Base-by-base conservation (phyloP, 139 green algal species). In the Chlorella vulgaris region DNA sequence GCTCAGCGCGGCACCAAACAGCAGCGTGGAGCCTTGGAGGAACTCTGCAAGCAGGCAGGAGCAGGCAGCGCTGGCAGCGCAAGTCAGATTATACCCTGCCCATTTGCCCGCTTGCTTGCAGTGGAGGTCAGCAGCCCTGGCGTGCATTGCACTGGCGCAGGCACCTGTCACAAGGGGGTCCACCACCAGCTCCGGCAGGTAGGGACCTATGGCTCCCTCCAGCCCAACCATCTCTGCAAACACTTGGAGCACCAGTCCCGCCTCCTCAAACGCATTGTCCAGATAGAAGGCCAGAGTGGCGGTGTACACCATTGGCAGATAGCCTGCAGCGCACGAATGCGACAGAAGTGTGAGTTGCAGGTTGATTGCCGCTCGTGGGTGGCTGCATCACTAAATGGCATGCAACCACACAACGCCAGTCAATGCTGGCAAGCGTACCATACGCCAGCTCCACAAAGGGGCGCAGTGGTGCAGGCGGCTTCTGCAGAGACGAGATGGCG, bases 241-340 rank as follows among this genome's bases (percentile, higher is more conserved):
- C 10, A 86, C 82, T 24, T 61, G 75, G 35, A 86, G 60, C 3
- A 83, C 69, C 22, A 68, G 50, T 2, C 91, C 91, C 0, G 83
- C 89, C 68, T 95, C 90, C 35, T 75, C 79, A 28, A 94, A 80
- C 19, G 90, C 65, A 2, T 75, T 67, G 38, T 77, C 40, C 66
- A 93, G 69, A 78, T 92, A 95, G 84, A 91, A 85, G 29, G 87
- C 75, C 51, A 95, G 86, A 0, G 90, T 93, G 80, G 53, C 87
- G 1, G 76, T 85, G 90, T 90, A 95, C 47, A 88, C 84, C 36
- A 95, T 76, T 4, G 92, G 92, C 70, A 95, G 68, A 81, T 95
- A 95, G 38, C 83, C 86, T 80, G 74, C 74, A 69, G 42, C 0
- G n/a, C n/a, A n/a, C n/a, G n/a, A n/a, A n/a, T 1, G 10, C 15